These are phyloP conservation scores for Globisporangium echinulatum DNA, from an alignment of 352 stramenopile species.

Conservation along the genomic window DNA sequence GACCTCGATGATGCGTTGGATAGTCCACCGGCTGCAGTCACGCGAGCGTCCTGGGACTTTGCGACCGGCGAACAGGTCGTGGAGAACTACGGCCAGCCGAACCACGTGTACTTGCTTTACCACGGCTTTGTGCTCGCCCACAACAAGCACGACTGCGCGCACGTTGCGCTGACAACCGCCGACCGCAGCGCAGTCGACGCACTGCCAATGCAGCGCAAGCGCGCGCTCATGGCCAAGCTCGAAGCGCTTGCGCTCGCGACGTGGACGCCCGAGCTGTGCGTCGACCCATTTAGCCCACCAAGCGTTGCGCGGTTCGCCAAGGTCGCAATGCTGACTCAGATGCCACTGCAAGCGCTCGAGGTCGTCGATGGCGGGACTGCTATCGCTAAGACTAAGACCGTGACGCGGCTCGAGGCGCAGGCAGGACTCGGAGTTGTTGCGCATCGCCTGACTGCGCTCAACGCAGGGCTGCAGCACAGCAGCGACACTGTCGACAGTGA, in stretches of 20 bases:
- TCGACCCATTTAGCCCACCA: slow-evolving; percentile 7
- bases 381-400: neutral
- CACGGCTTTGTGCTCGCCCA: slow-evolving; percentile 84
- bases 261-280: slow-evolving; percentile 34
- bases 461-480: neutral
- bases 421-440: neutral
- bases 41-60: slow-evolving; percentile 65
- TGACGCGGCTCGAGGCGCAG: neutral
- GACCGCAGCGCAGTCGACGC: slow-evolving; percentile 4
- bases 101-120: slow-evolving; percentile 91
- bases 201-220: slow-evolving; percentile 9
- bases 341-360: slow-evolving; percentile 13
- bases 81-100: slow-evolving; percentile 92
- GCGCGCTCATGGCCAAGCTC: slow-evolving; percentile 17
- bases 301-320: slow-evolving; percentile 18
- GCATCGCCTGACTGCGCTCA: slow-evolving; percentile 5
- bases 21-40: slow-evolving; percentile 41
- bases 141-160: slow-evolving; percentile 84
- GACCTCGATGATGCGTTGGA: neutral
- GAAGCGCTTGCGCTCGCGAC: slow-evolving; percentile 21
- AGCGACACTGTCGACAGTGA: neutral
- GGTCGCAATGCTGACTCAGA: slow-evolving; percentile 18
- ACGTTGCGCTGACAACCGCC: slow-evolving; percentile 34
- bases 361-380: neutral
- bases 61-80: slow-evolving; percentile 68